Percentiles rank a stretch among this genome's conserved stretches.
These are phyloP conservation scores for Cyclostephanos tholiformis DNA, from an alignment of 108 stramenopile species.

Conservation along the genomic window DNA sequence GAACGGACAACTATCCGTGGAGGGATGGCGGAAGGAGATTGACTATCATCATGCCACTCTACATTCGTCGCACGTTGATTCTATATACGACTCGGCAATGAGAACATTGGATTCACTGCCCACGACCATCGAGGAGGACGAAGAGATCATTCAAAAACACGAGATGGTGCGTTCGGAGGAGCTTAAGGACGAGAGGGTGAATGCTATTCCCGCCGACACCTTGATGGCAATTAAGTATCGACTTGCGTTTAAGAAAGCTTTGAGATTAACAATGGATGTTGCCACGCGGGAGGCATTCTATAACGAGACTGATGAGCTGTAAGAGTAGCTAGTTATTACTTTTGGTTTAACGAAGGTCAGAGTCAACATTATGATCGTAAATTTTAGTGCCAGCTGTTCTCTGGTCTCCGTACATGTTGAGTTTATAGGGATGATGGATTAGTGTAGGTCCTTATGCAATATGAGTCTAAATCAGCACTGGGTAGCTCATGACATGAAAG, in stretches of 20 bases:
- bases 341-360: no score
- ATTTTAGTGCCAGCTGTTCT: no score
- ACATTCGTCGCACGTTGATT: conserved; percentile 21
- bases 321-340: no score
- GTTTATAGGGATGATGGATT: no score
- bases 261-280: conserved; percentile 34
- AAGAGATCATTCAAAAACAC: conserved; percentile 6
- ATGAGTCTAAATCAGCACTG: no score
- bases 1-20: conserved; percentile 32
- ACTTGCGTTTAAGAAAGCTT: conserved; percentile 48
- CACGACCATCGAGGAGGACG: conserved; percentile 47
- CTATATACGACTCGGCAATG: conserved; percentile 14
- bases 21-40: conserved; percentile 37
- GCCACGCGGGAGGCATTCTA: conserved; percentile 20
- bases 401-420: no score
- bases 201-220: conserved; percentile 28
- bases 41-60: conserved; percentile 29
- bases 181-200: conserved; percentile 17
- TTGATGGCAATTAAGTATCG: conserved; percentile 47
- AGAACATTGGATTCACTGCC: conserved; percentile 23
- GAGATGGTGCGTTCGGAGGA: conserved; percentile 29
- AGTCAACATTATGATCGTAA: no score
- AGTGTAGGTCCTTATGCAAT: no score
- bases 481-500: no score
- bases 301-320: conserved; percentile 40